Evolutionary conservation across 176 grass and related monocot species (phyloP).

Genomic region (Oryza meyeriana): DNA sequence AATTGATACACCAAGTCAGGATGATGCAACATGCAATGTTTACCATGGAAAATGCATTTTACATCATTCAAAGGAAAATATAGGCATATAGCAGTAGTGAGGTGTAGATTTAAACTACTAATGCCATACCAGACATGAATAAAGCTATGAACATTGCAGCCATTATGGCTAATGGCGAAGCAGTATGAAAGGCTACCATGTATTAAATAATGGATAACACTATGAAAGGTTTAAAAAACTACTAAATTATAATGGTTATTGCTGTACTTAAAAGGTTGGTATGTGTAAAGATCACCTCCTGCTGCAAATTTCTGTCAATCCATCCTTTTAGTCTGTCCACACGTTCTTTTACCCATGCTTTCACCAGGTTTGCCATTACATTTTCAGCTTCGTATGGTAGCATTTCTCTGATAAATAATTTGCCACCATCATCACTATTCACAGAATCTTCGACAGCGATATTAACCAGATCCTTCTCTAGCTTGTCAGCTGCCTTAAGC

Average conservation of each 20-base stretch:
- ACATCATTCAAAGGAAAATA: background rate
- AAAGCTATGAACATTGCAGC: background rate
- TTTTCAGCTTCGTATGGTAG: slow-evolving; percentile 72
- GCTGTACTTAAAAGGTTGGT: background rate
- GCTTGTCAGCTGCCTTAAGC: slow-evolving; percentile 69
- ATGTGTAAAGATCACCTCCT: slow-evolving; percentile 54
- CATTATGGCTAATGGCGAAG: background rate
- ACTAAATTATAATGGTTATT: slow-evolving; percentile 1
- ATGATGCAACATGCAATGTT: background rate
- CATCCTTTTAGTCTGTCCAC: slow-evolving; percentile 60
- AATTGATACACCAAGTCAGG: background rate
- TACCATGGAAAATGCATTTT: slow-evolving; percentile 1
- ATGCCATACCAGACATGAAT: background rate
- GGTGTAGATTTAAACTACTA: background rate
- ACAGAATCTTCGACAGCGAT: slow-evolving; percentile 79
- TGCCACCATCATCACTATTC: slow-evolving; percentile 67
- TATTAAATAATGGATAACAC: background rate
- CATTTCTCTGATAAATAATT: slow-evolving; percentile 72
- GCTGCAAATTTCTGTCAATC: slow-evolving; percentile 56
- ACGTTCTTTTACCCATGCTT: slow-evolving; percentile 64
- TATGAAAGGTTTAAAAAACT: background rate
- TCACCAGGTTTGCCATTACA: slow-evolving; percentile 66
- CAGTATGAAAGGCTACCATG: background rate
- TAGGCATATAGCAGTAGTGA: background rate
- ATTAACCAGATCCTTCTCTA: slow-evolving; percentile 77